These are phyloP conservation scores for Populus euphratica DNA, from an alignment of 345 rosid species.

Conservation along the genomic window DNA sequence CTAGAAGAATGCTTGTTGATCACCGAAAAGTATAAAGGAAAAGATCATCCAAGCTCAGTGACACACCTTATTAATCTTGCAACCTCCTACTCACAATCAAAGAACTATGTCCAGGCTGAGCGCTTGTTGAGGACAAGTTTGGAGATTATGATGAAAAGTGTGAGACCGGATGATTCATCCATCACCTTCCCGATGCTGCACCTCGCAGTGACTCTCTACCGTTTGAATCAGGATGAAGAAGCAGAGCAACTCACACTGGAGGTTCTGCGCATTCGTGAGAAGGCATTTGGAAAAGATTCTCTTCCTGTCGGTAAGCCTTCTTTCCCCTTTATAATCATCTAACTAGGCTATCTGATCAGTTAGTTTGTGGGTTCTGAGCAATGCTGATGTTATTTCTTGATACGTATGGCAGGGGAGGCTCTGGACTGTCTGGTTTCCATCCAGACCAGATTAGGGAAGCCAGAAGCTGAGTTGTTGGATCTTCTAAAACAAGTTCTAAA, in stretches of 20 bases:
- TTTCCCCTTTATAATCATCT: not conserved
- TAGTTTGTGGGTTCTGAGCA: not conserved
- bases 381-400: not conserved
- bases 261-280: conserved; percentile 61
- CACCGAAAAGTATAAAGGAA: conserved; percentile 62
- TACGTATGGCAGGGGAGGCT: conserved; percentile 57
- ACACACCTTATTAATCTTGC: conserved; percentile 78
- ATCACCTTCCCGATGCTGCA: conserved; percentile 71
- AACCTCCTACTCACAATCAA: conserved; percentile 60
- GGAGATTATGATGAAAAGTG: conserved; percentile 45
- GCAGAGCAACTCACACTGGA: conserved; percentile 63
- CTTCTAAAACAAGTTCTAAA: conserved; percentile 57
- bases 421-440: conserved; percentile 76
- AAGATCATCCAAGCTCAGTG: conserved; percentile 62
- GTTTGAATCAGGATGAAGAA: conserved; percentile 61
- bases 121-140: conserved; percentile 67
- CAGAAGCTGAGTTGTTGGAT: conserved; percentile 39
- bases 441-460: conserved; percentile 53
- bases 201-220: conserved; percentile 73
- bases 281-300: conserved; percentile 70
- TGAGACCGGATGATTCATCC: conserved; percentile 63
- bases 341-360: not conserved
- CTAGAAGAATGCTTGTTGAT: conserved; percentile 78
- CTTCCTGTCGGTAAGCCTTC: conserved; percentile 67
- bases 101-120: conserved; percentile 71